Conservation (phyloP, 805 yeast species). For the Candida ficus region DNA sequence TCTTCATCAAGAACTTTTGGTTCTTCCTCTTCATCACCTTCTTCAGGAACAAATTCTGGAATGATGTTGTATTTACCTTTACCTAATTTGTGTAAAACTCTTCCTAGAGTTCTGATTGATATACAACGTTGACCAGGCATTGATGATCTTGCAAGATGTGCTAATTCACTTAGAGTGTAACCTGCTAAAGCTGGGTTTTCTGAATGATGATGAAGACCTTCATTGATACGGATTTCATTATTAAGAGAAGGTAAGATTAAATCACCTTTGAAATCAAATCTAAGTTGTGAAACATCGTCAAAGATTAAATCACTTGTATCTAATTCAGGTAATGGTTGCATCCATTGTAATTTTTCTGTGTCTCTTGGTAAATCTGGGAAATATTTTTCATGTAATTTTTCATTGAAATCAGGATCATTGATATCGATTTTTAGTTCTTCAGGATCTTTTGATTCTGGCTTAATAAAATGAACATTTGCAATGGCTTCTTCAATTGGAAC, state of each 20-base stretch:
- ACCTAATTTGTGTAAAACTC: slow-evolving; percentile 79
- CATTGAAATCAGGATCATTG: slow-evolving; percentile 73
- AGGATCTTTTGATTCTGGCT: slow-evolving; percentile 30
- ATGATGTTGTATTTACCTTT: slow-evolving; percentile 48
- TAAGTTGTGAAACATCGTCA: slow-evolving; percentile 55
- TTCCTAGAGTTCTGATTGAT: slow-evolving; percentile 81
- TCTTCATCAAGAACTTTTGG: slow-evolving; percentile 28
- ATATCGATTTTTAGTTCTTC: slow-evolving; percentile 43
- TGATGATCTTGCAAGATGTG: slow-evolving; percentile 71
- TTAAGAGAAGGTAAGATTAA: slow-evolving; percentile 56
- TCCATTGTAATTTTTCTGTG: slow-evolving; percentile 83
- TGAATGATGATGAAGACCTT: slow-evolving; percentile 89
- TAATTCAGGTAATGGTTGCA: slow-evolving; percentile 59
- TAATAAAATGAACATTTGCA: slow-evolving; percentile 59
- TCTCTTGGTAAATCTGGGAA: slow-evolving; percentile 89
- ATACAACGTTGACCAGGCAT: slow-evolving; percentile 82
- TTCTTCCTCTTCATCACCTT: slow-evolving; percentile 22
- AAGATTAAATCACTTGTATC: slow-evolving; percentile 27
- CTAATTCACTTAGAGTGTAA: slow-evolving; percentile 78
- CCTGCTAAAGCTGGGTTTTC: slow-evolving; percentile 89
- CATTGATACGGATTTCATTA: slow-evolving; percentile 39
- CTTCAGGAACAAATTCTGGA: slow-evolving; percentile 37
- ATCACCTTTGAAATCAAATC: slow-evolving; percentile 88
- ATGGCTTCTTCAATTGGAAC: slow-evolving; percentile 38
- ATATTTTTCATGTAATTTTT: slow-evolving; percentile 74